Evolutionary conservation across 2,329 filamentous ascomycete species (phyloP).

Genomic region (Penicillium polonicum): DNA sequence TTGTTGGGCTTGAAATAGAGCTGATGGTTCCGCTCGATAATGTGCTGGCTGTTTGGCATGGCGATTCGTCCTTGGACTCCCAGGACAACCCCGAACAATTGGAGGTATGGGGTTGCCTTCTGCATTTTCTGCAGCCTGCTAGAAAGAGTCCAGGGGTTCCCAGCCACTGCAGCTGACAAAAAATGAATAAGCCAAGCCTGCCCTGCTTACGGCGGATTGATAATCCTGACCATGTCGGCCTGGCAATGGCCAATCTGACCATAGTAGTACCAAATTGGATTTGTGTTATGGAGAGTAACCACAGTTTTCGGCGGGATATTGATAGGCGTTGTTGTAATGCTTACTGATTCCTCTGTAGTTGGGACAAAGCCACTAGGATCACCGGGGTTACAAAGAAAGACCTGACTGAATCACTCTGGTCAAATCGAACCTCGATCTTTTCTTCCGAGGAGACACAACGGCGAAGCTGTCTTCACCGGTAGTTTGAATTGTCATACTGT

Average conservation of each 20-base stretch:
- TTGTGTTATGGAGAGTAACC: constrained; percentile 53
- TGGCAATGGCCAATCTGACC: constrained; percentile 73
- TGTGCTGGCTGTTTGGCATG: background rate
- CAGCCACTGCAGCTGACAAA: constrained; percentile 5
- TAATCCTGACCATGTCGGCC: constrained; percentile 70
- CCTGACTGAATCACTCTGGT: constrained; percentile 54
- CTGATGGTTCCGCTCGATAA: background rate
- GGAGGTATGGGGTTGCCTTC: constrained; percentile 5
- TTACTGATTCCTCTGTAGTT: constrained; percentile 4
- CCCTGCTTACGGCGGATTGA: constrained; percentile 57
- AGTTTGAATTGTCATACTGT: background rate
- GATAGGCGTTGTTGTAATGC: background rate
- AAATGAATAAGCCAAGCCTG: background rate
- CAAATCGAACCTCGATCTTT: constrained; percentile 55
- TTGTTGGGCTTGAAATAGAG: background rate
- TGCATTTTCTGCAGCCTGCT: constrained; percentile 7
- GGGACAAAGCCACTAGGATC: constrained; percentile 46
- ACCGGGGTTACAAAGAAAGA: constrained; percentile 52
- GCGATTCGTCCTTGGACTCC: background rate
- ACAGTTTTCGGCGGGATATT: background rate
- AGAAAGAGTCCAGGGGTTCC: constrained; percentile 12
- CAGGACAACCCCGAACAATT: constrained; percentile 7
- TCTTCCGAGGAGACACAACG: constrained; percentile 51
- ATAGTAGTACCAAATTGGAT: constrained; percentile 78
- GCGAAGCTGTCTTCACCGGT: constrained; percentile 45